A percentile compares a stretch with the other conserved stretches of the same genome.
Conservation (phyloP, 768 basidiomycete genomes). For the Lactarius deliciosus region DNA sequence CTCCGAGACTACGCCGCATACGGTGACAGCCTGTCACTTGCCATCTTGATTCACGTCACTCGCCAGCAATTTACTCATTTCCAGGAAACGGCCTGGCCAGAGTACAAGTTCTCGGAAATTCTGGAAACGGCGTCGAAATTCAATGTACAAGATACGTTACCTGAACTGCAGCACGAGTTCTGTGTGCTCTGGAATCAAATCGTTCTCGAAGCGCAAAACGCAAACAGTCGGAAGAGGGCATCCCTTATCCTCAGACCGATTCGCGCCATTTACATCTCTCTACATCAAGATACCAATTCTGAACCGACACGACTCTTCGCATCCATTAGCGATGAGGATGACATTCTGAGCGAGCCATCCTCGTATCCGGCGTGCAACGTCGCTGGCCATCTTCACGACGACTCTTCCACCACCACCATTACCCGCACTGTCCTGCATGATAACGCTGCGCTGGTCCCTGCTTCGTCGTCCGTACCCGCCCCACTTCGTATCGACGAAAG, state of each 20-base stretch:
- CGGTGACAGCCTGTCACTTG: neutral
- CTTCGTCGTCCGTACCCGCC: too few species aligned
- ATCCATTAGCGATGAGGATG: too few species aligned
- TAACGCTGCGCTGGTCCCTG: too few species aligned
- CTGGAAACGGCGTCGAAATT: neutral
- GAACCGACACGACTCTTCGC: too few species aligned
- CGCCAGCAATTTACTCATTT: neutral
- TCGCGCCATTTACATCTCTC: neutral
- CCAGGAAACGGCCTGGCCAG: neutral
- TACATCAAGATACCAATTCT: neutral
- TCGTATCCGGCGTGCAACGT: neutral
- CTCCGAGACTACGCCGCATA: neutral
- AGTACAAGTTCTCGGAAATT: neutral
- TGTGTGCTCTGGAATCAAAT: neutral
- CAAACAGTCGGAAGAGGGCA: neutral
- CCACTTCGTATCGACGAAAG: neutral
- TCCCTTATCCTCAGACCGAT: neutral
- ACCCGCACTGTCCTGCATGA: too few species aligned
- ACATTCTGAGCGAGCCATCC: neutral
- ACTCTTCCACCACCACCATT: too few species aligned
- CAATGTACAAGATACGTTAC: neutral
- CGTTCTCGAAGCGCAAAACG: neutral
- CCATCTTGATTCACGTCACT: neutral
- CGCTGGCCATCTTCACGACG: neutral
- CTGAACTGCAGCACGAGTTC: neutral